These are phyloP conservation scores for Amylostereum areolatum DNA, from an alignment of 1,284 basidiomycete species.

Conservation along the genomic window DNA sequence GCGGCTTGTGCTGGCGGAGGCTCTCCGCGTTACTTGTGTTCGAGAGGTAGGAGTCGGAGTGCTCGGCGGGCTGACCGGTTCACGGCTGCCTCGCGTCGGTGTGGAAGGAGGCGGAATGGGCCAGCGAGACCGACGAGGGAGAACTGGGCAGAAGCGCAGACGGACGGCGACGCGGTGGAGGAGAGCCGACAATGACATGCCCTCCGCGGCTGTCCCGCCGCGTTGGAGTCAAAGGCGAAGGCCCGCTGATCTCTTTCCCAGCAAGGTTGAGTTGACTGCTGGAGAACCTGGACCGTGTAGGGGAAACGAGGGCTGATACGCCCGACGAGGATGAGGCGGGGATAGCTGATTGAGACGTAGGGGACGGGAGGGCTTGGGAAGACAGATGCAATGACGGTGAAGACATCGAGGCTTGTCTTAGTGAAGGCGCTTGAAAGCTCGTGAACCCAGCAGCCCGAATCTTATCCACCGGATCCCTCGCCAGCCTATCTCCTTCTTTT, in stretches of 20 bases:
- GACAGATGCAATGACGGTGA: slow-evolving; percentile 61
- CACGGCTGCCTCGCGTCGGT: slow-evolving; percentile 25
- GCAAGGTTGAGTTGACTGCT: too few relatives aligned
- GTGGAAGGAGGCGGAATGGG: slow-evolving; percentile 3
- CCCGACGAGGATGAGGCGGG: slow-evolving; percentile 40
- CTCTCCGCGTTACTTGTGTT: slow-evolving; percentile 32
- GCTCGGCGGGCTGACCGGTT: slow-evolving; percentile 35
- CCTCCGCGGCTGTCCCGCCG: slow-evolving; percentile 1
- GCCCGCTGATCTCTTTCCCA: slow-evolving; percentile 37
- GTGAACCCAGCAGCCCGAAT: slow-evolving; percentile 45
- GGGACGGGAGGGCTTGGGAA: slow-evolving; percentile 45
- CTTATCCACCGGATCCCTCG: slow-evolving; percentile 23
- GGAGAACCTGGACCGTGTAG: slow-evolving; percentile 26
- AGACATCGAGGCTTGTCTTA: slow-evolving; percentile 64
- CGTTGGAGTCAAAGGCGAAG: slow-evolving; percentile 27
- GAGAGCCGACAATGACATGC: too few relatives aligned
- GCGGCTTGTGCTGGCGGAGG: slow-evolving; percentile 33
- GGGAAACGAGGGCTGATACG: slow-evolving; percentile 34
- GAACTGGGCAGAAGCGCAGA: slow-evolving; percentile 11
- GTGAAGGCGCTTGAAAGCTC: slow-evolving; percentile 55
- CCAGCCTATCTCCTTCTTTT: slow-evolving; percentile 23
- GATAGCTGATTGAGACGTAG: slow-evolving; percentile 44
- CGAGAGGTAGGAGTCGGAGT: slow-evolving; percentile 43
- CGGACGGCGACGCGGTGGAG: slow-evolving; percentile 1
- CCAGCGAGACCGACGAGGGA: slow-evolving; percentile 10